phyloP scores from a whole-genome alignment of 345 rosid species.

The Erucastrum elatum region DNA sequence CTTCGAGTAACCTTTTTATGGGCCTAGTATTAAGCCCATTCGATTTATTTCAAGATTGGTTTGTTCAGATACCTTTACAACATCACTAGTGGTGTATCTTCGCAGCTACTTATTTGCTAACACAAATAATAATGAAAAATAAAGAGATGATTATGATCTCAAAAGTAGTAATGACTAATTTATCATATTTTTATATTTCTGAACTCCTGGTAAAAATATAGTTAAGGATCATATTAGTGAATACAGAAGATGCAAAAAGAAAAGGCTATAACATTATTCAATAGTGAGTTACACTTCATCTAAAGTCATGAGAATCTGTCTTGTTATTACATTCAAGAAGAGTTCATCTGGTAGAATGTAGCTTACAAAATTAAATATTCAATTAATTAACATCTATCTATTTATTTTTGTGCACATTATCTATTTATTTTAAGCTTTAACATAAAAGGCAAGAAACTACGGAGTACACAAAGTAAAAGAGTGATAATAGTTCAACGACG shows the following conservation, averaged over 20 bases:
- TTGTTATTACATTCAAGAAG: background rate
- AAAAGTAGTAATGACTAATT: background rate
- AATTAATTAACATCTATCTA: background rate
- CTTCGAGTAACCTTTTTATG: background rate
- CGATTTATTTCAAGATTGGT: background rate
- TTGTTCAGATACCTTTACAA: background rate
- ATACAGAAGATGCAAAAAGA: background rate
- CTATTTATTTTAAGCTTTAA: background rate
- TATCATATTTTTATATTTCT: background rate
- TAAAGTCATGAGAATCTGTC: background rate
- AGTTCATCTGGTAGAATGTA: background rate
- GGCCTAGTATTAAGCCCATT: background rate
- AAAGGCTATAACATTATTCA: background rate
- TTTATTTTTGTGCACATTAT: background rate
- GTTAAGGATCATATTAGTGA: background rate
- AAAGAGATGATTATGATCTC: background rate
- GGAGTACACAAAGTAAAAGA: background rate
- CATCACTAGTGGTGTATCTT: background rate
- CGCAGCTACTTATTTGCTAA: too few relatives aligned
- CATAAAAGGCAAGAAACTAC: background rate
- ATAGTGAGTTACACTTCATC: background rate
- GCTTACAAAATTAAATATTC: background rate
- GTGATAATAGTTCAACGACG: slow-evolving; percentile 5
- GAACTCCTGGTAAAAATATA: background rate
- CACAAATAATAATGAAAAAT: background rate